phyloP scores from a whole-genome alignment of 2,329 filamentous ascomycete species.

The Juglanconis sp. region DNA sequence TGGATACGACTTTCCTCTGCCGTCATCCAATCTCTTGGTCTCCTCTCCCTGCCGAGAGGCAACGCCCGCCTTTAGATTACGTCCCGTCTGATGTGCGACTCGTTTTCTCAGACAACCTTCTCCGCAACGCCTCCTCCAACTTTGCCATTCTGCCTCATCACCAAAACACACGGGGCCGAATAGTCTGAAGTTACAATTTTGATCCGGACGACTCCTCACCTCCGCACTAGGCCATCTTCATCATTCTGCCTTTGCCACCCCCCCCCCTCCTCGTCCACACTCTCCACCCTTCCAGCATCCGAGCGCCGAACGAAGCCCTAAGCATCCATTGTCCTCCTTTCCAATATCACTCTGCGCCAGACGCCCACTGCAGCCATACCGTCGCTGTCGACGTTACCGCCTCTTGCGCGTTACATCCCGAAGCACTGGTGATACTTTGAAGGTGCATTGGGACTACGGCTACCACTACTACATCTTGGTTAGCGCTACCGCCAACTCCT shows the following conservation, averaged over 20 bases:
- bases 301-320: constrained; percentile 1
- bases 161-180: not conserved
- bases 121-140: constrained; percentile 10
- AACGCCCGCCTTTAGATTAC: constrained; percentile 3
- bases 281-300: not conserved
- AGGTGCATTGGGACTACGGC: constrained; percentile 1
- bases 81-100: constrained; percentile 17
- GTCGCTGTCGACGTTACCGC: not conserved
- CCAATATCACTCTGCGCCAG: not conserved
- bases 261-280: not conserved
- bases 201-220: constrained; percentile 12
- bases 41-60: not conserved
- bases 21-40: constrained; percentile 6
- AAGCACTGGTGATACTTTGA: constrained; percentile 7
- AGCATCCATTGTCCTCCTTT: not conserved
- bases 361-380: not conserved
- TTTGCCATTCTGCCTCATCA: not conserved
- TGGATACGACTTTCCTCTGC: not conserved
- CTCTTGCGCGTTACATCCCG: not conserved
- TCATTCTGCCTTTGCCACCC: not conserved
- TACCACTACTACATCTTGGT: constrained; percentile 1
- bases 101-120: constrained; percentile 9
- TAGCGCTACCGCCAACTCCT: constrained; percentile 1
- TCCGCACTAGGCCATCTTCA: constrained; percentile 7
- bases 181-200: constrained; percentile 8